Evolutionary conservation across 2,329 filamentous ascomycete species (phyloP).

Genomic region (Fusarium tjaetaba): DNA sequence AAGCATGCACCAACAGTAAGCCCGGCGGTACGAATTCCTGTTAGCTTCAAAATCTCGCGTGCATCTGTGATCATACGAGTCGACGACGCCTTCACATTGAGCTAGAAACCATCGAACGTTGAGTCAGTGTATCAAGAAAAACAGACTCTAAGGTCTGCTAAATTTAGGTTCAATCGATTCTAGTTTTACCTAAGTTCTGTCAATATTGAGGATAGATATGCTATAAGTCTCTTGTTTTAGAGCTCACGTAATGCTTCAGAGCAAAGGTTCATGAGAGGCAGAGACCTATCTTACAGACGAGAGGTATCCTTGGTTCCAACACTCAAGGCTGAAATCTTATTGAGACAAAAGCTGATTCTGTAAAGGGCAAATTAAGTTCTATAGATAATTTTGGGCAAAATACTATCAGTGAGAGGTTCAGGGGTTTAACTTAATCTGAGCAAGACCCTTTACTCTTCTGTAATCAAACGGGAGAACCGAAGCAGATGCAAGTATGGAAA

Average conservation of each 20-base stretch:
- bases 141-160: accelerated
- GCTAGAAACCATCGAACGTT: no score
- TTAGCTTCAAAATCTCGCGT: no score
- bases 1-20: no score
- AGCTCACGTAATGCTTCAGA: accelerated
- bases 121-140: not conserved
- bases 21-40: accelerated
- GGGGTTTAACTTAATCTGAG: accelerated
- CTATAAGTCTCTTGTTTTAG: not conserved
- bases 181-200: accelerated
- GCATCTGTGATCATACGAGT: no score
- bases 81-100: no score
- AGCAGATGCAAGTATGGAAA: not conserved
- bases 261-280: not conserved
- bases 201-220: accelerated
- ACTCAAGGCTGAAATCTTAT: accelerated
- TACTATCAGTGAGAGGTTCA: not conserved
- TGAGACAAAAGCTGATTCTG: not conserved
- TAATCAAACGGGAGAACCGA: accelerated
- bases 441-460: accelerated
- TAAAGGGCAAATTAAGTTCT: accelerated
- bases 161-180: no score
- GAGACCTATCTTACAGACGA: not conserved
- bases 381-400: not conserved
- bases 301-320: not conserved